Percentiles rank a stretch among this genome's conserved stretches.
These are phyloP conservation scores for Pseudogymnoascus sp. DNA, from an alignment of 2,329 filamentous ascomycete genomes.

Conservation along the genomic window DNA sequence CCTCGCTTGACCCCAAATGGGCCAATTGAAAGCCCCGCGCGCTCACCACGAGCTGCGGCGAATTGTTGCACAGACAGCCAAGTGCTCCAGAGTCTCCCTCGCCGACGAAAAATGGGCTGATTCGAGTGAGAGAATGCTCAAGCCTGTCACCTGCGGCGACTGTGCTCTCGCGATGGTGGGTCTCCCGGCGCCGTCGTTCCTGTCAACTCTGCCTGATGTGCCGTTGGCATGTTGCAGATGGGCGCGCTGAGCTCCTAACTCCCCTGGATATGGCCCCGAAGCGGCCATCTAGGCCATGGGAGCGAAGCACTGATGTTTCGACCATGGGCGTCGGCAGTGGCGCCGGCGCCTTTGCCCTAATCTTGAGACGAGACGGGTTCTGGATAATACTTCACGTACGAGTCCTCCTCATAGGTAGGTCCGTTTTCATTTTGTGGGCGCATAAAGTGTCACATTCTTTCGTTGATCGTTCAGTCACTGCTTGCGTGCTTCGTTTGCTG, in stretches of 20 bases:
- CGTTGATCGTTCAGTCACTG: neutral
- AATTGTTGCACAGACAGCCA: conserved; percentile 7
- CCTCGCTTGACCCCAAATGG: neutral
- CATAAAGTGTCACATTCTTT: conserved; percentile 6
- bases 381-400: neutral
- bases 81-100: neutral
- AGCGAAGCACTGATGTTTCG: conserved; percentile 2
- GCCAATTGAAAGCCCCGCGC: neutral
- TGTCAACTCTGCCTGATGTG: neutral
- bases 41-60: neutral
- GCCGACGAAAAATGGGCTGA: neutral
- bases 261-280: neutral
- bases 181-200: neutral
- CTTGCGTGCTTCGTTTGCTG: conserved; percentile 3
- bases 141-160: neutral
- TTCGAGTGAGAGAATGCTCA: neutral
- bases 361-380: neutral
- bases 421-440: neutral
- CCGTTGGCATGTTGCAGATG: neutral
- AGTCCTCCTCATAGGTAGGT: neutral
- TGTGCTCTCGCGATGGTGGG: neutral
- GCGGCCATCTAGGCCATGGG: neutral
- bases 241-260: neutral
- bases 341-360: conserved; percentile 3
- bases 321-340: conserved; percentile 7